phyloP scores from a whole-genome alignment of 768 basidiomycete genomes.

The Mycena chlorophos region DNA sequence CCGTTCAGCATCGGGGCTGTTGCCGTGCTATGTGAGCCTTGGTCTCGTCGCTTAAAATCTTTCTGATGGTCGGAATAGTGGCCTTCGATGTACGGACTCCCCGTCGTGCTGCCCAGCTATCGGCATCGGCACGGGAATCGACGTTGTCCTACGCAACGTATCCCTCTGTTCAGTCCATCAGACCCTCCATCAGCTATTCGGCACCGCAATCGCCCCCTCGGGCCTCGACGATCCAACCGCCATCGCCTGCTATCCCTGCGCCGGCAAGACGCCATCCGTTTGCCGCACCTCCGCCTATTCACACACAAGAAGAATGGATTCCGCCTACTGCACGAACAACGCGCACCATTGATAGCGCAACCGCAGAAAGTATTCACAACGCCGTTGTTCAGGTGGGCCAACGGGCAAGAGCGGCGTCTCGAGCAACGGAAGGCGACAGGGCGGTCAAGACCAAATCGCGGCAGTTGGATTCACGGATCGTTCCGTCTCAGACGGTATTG shows the following conservation, averaged over 20 bases:
- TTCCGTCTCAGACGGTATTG: conserved; percentile 19
- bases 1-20: conserved; percentile 44
- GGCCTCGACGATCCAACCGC: conserved; percentile 6
- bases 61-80: conserved; percentile 10
- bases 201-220: background rate
- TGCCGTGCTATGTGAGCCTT: conserved; percentile 40
- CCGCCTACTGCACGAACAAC: conserved; percentile 23
- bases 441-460: background rate
- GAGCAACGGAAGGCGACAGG: conserved; percentile 1
- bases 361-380: conserved; percentile 22
- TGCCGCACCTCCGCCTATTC: conserved; percentile 16
- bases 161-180: conserved; percentile 6
- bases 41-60: background rate
- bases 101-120: background rate
- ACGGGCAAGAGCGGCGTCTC: conserved; percentile 17
- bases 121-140: conserved; percentile 12
- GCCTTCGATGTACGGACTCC: conserved; percentile 16
- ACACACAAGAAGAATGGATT: conserved; percentile 14
- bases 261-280: conserved; percentile 19
- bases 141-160: conserved; percentile 16
- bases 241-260: conserved; percentile 2
- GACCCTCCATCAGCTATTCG: background rate
- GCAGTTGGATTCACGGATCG: conserved; percentile 13
- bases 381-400: conserved; percentile 26
- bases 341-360: conserved; percentile 23